Percentiles rank a stretch among this genome's conserved stretches.
These are phyloP conservation scores for Boletellus ananiceps DNA, from an alignment of 768 basidiomycete species.

Conservation along the genomic window DNA sequence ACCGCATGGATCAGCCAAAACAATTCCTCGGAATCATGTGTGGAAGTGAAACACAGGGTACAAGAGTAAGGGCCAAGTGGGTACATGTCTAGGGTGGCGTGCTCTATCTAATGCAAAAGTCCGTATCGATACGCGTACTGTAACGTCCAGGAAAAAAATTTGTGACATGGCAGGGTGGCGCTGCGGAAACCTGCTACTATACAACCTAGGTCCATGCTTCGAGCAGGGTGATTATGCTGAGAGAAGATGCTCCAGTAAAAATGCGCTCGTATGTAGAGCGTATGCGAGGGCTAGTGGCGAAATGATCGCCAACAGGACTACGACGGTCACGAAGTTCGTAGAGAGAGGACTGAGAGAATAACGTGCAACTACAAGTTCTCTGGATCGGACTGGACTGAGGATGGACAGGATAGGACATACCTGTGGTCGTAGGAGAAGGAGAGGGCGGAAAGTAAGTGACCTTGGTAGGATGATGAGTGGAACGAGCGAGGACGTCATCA, in stretches of 20 bases:
- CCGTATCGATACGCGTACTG: constrained; percentile 4
- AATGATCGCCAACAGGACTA: constrained; percentile 15
- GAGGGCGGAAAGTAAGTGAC: constrained; percentile 23
- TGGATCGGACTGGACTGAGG: not conserved
- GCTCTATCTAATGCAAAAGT: constrained; percentile 11
- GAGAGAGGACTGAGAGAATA: constrained; percentile 10
- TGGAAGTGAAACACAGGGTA: constrained; percentile 11
- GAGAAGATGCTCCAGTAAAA: constrained; percentile 1
- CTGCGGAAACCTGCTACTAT: constrained; percentile 9
- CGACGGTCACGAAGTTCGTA: constrained; percentile 10
- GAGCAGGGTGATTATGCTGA: constrained; percentile 8
- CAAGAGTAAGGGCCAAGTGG: constrained; percentile 17
- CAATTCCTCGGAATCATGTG: constrained; percentile 6
- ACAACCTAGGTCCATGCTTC: constrained; percentile 15
- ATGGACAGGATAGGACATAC: constrained; percentile 10
- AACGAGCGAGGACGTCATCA: constrained; percentile 19
- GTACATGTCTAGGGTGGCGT: constrained; percentile 13
- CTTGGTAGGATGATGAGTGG: constrained; percentile 24
- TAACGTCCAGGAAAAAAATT: constrained; percentile 9
- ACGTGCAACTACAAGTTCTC: constrained; percentile 4
- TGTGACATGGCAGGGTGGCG: not conserved
- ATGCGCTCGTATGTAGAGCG: constrained; percentile 9
- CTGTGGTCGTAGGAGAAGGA: constrained; percentile 8
- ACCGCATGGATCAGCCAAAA: not conserved
- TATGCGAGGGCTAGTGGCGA: constrained; percentile 17